These are phyloP conservation scores for Groenewaldozyma salmanticensis DNA, from an alignment of 805 yeast species.

Conservation along the genomic window DNA sequence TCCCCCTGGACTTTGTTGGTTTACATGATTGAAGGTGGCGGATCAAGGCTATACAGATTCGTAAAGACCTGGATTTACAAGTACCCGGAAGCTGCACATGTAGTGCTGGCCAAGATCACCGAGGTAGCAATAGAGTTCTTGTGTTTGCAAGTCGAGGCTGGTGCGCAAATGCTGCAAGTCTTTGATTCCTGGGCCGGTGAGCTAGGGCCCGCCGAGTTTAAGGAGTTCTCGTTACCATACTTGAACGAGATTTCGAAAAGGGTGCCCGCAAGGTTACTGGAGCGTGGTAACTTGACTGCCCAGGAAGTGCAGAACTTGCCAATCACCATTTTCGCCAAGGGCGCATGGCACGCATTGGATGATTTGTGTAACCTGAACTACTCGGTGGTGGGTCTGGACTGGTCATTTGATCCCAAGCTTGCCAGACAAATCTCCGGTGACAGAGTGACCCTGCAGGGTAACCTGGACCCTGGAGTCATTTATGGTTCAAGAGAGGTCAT, in stretches of 20 bases:
- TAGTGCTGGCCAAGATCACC: constrained; percentile 64
- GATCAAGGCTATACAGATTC: constrained; percentile 80
- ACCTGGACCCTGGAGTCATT: constrained; percentile 89
- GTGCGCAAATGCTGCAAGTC: constrained; percentile 95
- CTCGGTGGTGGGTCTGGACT: constrained; percentile 84
- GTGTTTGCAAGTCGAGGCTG: constrained; percentile 91
- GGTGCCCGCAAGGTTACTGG: constrained; percentile 59
- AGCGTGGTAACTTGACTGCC: constrained; percentile 43
- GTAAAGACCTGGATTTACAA: constrained; percentile 89
- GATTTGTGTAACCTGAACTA: constrained; percentile 73
- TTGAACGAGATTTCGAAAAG: constrained; percentile 61
- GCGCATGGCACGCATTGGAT: constrained; percentile 94
- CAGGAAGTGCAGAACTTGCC: constrained; percentile 53
- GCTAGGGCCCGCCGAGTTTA: constrained; percentile 80
- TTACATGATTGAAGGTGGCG: constrained; percentile 97
- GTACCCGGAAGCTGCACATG: constrained; percentile 62
- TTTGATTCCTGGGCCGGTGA: constrained; percentile 99
- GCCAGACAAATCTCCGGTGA: constrained; percentile 69
- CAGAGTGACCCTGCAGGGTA: constrained; percentile 85
- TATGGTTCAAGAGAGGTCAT: constrained; percentile 83
- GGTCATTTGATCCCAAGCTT: constrained; percentile 77
- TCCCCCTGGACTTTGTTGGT: constrained; percentile 97
- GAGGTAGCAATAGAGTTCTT: constrained; percentile 87
- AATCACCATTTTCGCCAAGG: constrained; percentile 84
- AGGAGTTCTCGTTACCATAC: constrained; percentile 83